Evolutionary conservation across 805 yeast species (phyloP), one percentile per base, ranked within the genome.

Genomic region (Candida golubevii): DNA sequence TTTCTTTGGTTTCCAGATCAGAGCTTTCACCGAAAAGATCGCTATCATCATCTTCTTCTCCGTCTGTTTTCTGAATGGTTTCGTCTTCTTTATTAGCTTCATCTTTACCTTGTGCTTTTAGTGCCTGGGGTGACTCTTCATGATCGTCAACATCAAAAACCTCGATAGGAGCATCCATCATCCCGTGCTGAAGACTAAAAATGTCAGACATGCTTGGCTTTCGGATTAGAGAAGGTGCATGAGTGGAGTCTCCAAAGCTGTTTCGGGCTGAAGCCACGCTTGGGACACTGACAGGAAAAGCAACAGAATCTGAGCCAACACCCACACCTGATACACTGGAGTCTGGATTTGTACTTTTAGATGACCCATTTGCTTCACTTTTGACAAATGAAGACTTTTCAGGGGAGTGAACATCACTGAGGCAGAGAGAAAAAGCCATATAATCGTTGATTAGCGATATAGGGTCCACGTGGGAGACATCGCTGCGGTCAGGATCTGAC

Each of bases 371-470:
- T 29, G 32, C 32, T 10, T 29, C n/a, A 4, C 11, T 11, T 11
- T 10, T 10, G n/a, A 29, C 6, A 10, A 12, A 12, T 29, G 11
- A 3, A 11, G 11, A 10, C 32, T 29, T 29, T 34, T 11, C 27
- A 12, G 10, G 29, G n/a, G 13, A 14, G 4, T 11, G 30, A 13
- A 23, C 8, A 42, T 47, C 47, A 41, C 66, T 72, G n/a, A 36
- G n/a, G 13, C 45, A 38, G n/a, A 48, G 31, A 14, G 46, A 18
- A 14, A 35, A 39, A 9, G 46, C 23, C 27, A 70, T 54, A 41
- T 68, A 65, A 11, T 65, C 69, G 2, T 67, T 58, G 5, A 71
- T 62, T 26, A 71, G 56, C 14, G 49, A 46, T n/a, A 68, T 32
- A 8, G 34, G 34, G 13, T 32, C 34, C 13, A 13, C 34, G 6